phyloP scores from a whole-genome alignment of 805 yeast genomes.

The Wickerhamiella allomyrinae region DNA sequence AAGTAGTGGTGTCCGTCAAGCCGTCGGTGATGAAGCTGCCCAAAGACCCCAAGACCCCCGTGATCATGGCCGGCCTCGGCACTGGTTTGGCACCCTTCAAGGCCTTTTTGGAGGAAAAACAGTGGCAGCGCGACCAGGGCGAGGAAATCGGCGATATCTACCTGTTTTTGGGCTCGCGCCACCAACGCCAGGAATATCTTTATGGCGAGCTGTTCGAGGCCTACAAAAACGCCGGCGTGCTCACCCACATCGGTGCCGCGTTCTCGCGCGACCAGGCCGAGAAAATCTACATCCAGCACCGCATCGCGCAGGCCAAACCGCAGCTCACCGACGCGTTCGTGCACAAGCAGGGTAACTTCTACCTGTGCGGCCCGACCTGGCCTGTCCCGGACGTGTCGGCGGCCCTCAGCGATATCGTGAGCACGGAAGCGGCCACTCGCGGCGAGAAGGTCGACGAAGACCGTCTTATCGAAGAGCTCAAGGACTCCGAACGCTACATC shows the following conservation, averaged over 20 bases:
- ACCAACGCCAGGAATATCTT: constrained; percentile 84
- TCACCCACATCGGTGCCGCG: constrained; percentile 94
- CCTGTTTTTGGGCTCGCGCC: constrained; percentile 86
- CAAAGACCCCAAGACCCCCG: constrained; percentile 71
- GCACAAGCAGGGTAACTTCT: constrained; percentile 71
- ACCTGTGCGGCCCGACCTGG: constrained; percentile 98
- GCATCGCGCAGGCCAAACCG: constrained; percentile 61
- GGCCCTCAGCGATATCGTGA: constrained; percentile 70
- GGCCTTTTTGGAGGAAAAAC: constrained; percentile 90
- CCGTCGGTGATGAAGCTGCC: constrained; percentile 97
- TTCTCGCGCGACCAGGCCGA: constrained; percentile 94
- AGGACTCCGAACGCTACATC: constrained; percentile 82
- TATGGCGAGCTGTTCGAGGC: constrained; percentile 98
- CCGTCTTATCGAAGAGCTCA: constrained; percentile 79
- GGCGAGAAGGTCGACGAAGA: constrained; percentile 61
- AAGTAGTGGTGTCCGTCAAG: constrained; percentile 84
- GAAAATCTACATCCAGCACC: constrained; percentile 89
- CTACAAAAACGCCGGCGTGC: constrained; percentile 75
- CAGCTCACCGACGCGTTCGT: constrained; percentile 70
- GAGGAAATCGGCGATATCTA: constrained; percentile 76
- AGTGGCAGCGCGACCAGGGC: constrained; percentile 86
- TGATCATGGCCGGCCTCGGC: constrained; percentile 94
- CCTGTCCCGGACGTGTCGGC: constrained; percentile 94
- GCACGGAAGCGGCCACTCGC: constrained; percentile 49
- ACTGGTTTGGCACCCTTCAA: constrained; percentile 98